Evolutionary conservation across 1,139 yeast species (phyloP).

Genomic region (Magnusiomyces clavatus): DNA sequence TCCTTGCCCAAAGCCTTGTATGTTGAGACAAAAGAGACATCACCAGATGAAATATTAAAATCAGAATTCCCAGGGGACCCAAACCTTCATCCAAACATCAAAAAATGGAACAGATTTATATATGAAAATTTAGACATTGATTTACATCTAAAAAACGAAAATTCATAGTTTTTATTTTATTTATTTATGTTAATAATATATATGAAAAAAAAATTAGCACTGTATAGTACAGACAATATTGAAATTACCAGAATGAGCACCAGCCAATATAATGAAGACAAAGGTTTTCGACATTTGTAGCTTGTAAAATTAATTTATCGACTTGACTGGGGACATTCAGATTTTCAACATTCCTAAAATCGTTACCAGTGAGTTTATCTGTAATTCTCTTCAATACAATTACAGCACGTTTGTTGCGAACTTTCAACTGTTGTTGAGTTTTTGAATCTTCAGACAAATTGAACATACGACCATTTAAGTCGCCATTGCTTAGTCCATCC

Average conservation of each 20-base stretch:
- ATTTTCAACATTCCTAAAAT: slow-evolving; percentile 63
- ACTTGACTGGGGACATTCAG: slow-evolving; percentile 86
- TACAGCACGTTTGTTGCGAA: slow-evolving; percentile 85
- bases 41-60: slow-evolving; percentile 28
- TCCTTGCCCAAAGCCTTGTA: no score
- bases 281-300: slow-evolving; percentile 89
- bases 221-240: no score
- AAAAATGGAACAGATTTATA: not conserved
- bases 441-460: slow-evolving; percentile 42
- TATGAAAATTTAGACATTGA: not conserved
- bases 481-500: slow-evolving; percentile 3
- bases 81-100: not conserved
- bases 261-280: slow-evolving; percentile 98
- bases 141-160: no score
- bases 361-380: slow-evolving; percentile 90
- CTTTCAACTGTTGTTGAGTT: slow-evolving; percentile 67
- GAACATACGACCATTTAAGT: not conserved
- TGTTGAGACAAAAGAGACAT: slow-evolving; percentile 11
- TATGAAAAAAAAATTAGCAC: not conserved
- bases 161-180: not conserved
- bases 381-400: slow-evolving; percentile 84
- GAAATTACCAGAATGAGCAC: slow-evolving; percentile 94
- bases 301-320: slow-evolving; percentile 88
- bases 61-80: slow-evolving; percentile 4
- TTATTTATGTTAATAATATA: no score